phyloP scores from a whole-genome alignment of 257 asterid genomes.

The Prunella vulgaris region DNA sequence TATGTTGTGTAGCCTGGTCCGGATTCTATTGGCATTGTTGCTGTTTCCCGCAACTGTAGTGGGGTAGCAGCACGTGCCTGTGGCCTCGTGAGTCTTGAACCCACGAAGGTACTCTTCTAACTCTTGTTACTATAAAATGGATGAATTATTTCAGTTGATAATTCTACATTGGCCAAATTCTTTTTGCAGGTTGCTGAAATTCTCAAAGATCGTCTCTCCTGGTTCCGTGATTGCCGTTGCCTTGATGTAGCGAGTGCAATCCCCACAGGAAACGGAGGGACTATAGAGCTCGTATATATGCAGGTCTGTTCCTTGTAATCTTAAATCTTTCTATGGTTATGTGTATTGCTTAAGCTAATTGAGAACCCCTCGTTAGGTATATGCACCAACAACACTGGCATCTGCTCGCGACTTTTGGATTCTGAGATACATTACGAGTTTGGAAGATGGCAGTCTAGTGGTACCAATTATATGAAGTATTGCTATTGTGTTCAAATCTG shows the following conservation, averaged over 20 bases:
- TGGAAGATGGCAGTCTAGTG: conserved; percentile 97
- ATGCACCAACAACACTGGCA: conserved; percentile 95
- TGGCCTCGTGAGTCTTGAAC: conserved; percentile 97
- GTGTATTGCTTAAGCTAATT: background rate
- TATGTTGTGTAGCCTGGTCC: conserved; percentile 87
- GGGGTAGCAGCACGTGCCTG: conserved; percentile 99
- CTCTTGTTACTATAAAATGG: background rate
- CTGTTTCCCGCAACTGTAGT: conserved; percentile 92
- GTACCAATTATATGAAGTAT: conserved; percentile 28
- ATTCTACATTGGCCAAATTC: background rate
- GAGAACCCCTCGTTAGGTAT: conserved; percentile 35
- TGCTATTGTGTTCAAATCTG: background rate
- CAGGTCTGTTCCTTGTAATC: conserved; percentile 42
- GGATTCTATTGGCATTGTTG: conserved; percentile 99
- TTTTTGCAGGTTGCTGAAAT: conserved; percentile 73
- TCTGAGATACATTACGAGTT: conserved; percentile 62
- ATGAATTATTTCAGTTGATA: background rate
- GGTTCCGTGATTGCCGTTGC: conserved; percentile 95
- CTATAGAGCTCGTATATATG: conserved; percentile 81
- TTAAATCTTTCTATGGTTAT: background rate
- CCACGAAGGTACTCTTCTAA: conserved; percentile 68
- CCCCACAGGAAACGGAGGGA: conserved; percentile 93
- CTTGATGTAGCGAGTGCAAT: conserved; percentile 59
- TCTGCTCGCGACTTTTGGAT: conserved; percentile 97
- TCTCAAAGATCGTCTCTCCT: conserved; percentile 92